Conservation (phyloP, 768 basidiomycete genomes). For the Russula griseocarnosa region DNA sequence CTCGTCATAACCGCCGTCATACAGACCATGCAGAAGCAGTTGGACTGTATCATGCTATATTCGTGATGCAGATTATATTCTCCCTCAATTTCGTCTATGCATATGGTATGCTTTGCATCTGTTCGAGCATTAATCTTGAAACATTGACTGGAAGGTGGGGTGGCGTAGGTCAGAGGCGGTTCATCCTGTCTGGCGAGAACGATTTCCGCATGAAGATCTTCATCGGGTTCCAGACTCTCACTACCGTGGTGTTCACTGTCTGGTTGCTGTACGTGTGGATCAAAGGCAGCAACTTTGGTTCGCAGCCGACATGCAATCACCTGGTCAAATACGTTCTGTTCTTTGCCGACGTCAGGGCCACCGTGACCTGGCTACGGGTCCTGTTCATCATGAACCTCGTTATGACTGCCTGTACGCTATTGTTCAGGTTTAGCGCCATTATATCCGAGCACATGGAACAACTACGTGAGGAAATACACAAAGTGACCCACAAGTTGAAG, state of each 20-base stretch:
- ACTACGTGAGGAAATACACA: not conserved
- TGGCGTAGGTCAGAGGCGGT: too few species aligned
- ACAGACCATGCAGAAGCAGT: conserved; percentile 7
- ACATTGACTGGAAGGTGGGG: too few species aligned
- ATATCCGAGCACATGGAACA: not conserved
- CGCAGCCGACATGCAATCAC: conserved; percentile 16
- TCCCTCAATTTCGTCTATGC: conserved; percentile 13
- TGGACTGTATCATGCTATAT: conserved; percentile 23
- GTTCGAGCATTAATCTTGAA: too few species aligned
- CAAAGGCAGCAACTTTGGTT: conserved; percentile 7
- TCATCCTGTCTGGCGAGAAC: too few species aligned
- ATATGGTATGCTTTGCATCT: not conserved
- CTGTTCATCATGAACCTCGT: conserved; percentile 11
- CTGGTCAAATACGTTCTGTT: conserved; percentile 20
- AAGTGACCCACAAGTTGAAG: too few species aligned
- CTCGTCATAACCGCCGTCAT: conserved; percentile 15
- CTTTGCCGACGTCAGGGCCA: conserved; percentile 3
- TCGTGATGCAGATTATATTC: conserved; percentile 16
- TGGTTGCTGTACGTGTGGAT: conserved; percentile 17
- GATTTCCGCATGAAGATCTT: not conserved
- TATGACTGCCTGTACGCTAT: not conserved
- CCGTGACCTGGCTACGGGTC: conserved; percentile 8
- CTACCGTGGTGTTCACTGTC: conserved; percentile 1
- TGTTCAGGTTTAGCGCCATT: conserved; percentile 7
- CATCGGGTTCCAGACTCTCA: not conserved